These are phyloP conservation scores for Coemansia linderi DNA, from an alignment of 371 early-diverging fungal species.

Conservation along the genomic window DNA sequence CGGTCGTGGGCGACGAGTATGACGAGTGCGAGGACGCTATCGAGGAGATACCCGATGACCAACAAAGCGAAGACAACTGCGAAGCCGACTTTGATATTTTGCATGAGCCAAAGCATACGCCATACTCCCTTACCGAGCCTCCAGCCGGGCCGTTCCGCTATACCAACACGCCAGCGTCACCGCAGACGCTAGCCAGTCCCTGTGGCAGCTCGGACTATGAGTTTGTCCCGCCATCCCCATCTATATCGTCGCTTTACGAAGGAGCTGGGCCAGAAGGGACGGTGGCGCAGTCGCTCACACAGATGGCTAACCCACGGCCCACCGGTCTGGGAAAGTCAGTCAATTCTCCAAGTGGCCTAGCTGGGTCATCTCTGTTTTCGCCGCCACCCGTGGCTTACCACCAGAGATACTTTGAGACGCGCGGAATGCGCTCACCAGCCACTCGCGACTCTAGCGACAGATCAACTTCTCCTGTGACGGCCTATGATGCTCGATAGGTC, in stretches of 20 bases:
- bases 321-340: constrained; percentile 17
- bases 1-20: not conserved
- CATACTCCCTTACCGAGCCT: constrained; percentile 25
- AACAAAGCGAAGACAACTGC: not conserved
- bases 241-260: constrained; percentile 46
- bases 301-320: constrained; percentile 28
- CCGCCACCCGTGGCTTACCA: constrained; percentile 32
- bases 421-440: constrained; percentile 7
- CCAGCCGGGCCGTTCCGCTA: constrained; percentile 26
- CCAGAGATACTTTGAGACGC: constrained; percentile 34
- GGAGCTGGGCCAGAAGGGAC: constrained; percentile 11
- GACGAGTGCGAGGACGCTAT: constrained; percentile 5
- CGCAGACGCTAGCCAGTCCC: constrained; percentile 39
- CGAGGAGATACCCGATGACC: constrained; percentile 1
- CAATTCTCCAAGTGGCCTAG: constrained; percentile 29
- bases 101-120: constrained; percentile 16
- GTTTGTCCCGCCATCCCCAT: constrained; percentile 50
- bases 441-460: constrained; percentile 4
- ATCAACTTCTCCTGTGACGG: not conserved
- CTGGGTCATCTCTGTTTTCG: constrained; percentile 34
- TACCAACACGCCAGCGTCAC: constrained; percentile 21
- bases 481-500: not conserved
- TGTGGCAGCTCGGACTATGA: constrained; percentile 46
- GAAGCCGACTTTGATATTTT: not conserved
- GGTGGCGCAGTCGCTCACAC: constrained; percentile 20